Evolutionary conservation across 129 eudicot species (phyloP).

Genomic region (Artemisia annua): DNA sequence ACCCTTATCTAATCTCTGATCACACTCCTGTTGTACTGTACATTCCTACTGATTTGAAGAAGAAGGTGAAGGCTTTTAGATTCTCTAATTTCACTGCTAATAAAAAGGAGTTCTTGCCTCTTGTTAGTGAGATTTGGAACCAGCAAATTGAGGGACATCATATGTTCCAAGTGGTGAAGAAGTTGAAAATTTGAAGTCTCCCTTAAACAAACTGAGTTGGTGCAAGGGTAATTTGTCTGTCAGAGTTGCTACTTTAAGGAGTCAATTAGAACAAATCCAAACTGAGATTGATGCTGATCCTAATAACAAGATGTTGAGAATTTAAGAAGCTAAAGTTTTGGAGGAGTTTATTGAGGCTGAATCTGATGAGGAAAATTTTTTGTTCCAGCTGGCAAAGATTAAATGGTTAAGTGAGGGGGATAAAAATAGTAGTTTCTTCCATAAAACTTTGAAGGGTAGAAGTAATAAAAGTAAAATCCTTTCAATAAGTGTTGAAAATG

Average conservation of each 20-base stretch:
- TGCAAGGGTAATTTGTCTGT: neutral
- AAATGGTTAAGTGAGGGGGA: neutral
- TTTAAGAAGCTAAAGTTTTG: neutral
- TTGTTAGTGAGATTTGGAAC: neutral
- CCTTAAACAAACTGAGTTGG: neutral
- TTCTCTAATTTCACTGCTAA: no score
- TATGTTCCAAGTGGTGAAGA: neutral
- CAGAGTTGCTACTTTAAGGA: no score
- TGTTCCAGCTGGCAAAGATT: neutral
- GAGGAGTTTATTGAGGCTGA: neutral
- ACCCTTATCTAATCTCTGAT: no score
- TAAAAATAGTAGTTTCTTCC: neutral
- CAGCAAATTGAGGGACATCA: neutral
- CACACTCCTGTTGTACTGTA: no score
- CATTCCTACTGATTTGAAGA: no score
- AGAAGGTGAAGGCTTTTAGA: no score
- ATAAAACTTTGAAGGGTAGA: neutral
- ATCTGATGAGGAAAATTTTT: neutral
- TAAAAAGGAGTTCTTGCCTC: neutral
- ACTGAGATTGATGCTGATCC: neutral
- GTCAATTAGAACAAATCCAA: neutral
- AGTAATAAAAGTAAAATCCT: no score
- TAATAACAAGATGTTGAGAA: neutral
- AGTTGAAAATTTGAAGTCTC: no score
- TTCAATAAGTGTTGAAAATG: neutral